These are phyloP conservation scores for Plasmodium reichenowi DNA, from an alignment of 169 alveolate species.

Conservation along the genomic window DNA sequence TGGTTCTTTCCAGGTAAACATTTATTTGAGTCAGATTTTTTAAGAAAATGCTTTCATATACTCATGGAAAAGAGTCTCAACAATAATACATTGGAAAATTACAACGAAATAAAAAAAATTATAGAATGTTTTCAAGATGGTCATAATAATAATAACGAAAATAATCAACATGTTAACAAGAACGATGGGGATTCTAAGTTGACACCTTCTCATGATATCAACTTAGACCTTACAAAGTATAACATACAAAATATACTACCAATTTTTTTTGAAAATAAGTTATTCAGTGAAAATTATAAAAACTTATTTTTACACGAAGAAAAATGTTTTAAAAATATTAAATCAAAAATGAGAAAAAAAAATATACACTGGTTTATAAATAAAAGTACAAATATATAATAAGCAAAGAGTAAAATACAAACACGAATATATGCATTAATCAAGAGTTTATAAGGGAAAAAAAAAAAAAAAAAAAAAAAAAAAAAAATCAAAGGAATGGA, in stretches of 20 bases:
- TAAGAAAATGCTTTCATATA: conserved; percentile 17
- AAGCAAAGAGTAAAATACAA: background rate
- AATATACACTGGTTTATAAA: conserved; percentile 61
- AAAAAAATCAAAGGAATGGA: background rate
- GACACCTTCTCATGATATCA: background rate
- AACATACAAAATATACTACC: conserved; percentile 59
- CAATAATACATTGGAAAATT: background rate
- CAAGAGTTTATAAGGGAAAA: background rate
- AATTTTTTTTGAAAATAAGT: conserved; percentile 44
- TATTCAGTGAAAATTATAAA: conserved; percentile 61
- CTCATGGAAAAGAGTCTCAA: background rate
- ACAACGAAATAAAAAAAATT: no score
- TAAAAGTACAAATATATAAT: conserved; percentile 22
- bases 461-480: background rate
- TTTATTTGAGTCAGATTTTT: conserved; percentile 41
- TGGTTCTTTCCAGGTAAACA: conserved; percentile 61
- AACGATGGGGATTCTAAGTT: background rate
- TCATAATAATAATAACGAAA: background rate
- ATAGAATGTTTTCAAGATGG: no score
- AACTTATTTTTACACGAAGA: conserved; percentile 47
- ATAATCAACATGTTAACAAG: conserved; percentile 11
- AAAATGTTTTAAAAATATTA: conserved; percentile 48
- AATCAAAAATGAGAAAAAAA: conserved; percentile 43
- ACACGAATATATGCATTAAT: background rate
- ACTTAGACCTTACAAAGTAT: conserved; percentile 42